Percentiles rank a stretch among this genome's conserved stretches.
These are phyloP conservation scores for Sugiyamaella floridensis DNA, from an alignment of 805 yeast species.

Conservation along the genomic window DNA sequence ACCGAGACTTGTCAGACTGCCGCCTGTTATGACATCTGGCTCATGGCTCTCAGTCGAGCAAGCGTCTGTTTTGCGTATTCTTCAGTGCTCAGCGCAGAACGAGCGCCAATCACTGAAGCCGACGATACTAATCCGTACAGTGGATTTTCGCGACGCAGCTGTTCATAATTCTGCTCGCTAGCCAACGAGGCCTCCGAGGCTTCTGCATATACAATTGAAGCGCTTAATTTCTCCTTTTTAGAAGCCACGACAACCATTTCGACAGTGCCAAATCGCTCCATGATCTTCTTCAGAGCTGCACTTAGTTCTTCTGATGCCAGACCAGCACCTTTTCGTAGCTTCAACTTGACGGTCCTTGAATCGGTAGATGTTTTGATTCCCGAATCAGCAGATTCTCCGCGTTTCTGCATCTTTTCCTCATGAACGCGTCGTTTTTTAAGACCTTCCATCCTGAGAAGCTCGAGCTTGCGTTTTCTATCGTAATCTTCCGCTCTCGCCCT, in stretches of 20 bases:
- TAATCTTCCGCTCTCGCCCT: not conserved
- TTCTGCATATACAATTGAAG: conserved; percentile 2
- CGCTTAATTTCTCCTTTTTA: conserved; percentile 3
- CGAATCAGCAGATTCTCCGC: not conserved
- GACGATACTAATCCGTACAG: not conserved
- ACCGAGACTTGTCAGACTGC: not conserved
- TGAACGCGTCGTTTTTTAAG: conserved; percentile 8
- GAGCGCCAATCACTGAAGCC: not conserved
- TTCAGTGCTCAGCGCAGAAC: not conserved
- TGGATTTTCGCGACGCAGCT: not conserved
- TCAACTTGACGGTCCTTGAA: conserved; percentile 2
- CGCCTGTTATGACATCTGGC: not conserved
- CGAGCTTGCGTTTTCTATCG: conserved; percentile 13
- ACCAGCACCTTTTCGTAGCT: not conserved
- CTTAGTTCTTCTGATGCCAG: not conserved
- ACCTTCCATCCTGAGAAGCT: conserved; percentile 16
- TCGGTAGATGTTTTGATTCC: not conserved
- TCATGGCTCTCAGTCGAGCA: not conserved
- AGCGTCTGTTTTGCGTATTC: not conserved
- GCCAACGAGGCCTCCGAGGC: not conserved
- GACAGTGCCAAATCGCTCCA: conserved; percentile 1
- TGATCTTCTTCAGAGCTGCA: not conserved
- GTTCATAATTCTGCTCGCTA: not conserved
- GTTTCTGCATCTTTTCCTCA: conserved; percentile 6
- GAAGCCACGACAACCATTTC: not conserved